A percentile compares a stretch with the other conserved stretches of the same genome.
phyloP scores from a whole-genome alignment of 2,329 filamentous ascomycete genomes.

The Penicillium hesseltinei region DNA sequence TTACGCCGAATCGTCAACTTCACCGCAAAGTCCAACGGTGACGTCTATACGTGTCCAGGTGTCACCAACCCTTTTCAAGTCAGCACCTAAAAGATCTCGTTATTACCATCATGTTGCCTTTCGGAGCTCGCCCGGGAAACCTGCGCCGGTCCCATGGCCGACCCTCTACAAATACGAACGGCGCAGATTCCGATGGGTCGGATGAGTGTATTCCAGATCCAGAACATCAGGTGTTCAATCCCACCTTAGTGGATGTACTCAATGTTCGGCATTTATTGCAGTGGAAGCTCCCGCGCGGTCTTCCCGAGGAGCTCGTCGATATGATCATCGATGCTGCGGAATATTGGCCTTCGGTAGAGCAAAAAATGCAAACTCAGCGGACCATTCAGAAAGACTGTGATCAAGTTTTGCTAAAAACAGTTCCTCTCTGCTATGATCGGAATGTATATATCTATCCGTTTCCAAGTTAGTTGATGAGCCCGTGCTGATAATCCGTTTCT shows the following conservation, averaged over 20 bases:
- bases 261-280: constrained; percentile 33
- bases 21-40: background rate
- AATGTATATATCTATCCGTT: constrained; percentile 23
- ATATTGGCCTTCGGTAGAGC: constrained; percentile 32
- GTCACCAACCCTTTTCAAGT: background rate
- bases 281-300: constrained; percentile 25
- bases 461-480: constrained; percentile 4
- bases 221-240: constrained; percentile 21
- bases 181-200: background rate
- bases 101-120: constrained; percentile 4
- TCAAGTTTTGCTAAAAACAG: constrained; percentile 35
- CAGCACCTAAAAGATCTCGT: background rate
- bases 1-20: background rate
- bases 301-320: constrained; percentile 41
- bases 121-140: background rate
- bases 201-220: background rate
- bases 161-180: background rate
- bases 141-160: background rate
- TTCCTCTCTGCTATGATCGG: constrained; percentile 37
- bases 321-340: constrained; percentile 41
- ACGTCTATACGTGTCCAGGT: background rate
- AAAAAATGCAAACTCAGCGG: constrained; percentile 19
- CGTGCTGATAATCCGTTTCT: background rate
- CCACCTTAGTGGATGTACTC: constrained; percentile 34
- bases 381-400: constrained; percentile 34